Conservation (phyloP, 495 filamentous ascomycete genomes). For the Xylaria acuta region DNA sequence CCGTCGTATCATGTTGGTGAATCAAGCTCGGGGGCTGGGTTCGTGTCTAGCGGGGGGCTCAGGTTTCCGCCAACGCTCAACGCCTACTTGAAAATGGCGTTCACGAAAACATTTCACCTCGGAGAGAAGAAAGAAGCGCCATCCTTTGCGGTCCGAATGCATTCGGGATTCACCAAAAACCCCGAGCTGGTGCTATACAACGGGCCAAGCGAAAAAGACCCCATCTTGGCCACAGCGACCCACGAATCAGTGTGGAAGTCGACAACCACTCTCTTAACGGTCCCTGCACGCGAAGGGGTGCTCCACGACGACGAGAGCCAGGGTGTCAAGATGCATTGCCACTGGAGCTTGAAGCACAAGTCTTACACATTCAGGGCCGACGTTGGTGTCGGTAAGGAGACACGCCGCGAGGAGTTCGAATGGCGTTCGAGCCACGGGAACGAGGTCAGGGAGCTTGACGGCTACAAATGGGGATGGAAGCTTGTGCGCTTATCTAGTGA, state of each 20-base stretch:
- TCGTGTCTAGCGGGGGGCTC: slow-evolving; percentile 21
- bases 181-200: slow-evolving; percentile 33
- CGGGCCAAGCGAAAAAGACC: slow-evolving; percentile 30
- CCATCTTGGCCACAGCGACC: slow-evolving; percentile 34
- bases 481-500: slow-evolving; percentile 33
- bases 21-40: not conserved
- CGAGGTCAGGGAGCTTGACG: slow-evolving; percentile 34
- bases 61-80: slow-evolving; percentile 36
- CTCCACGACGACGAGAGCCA: slow-evolving; percentile 15
- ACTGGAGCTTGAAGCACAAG: slow-evolving; percentile 3
- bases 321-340: slow-evolving; percentile 16
- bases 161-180: slow-evolving; percentile 29
- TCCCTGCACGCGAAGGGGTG: slow-evolving; percentile 19
- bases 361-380: slow-evolving; percentile 29
- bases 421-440: slow-evolving; percentile 38
- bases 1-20: slow-evolving; percentile 23
- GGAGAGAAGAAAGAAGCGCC: slow-evolving; percentile 33
- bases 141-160: slow-evolving; percentile 30
- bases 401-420: slow-evolving; percentile 37
- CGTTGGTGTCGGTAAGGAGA: slow-evolving; percentile 34
- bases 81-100: slow-evolving; percentile 30
- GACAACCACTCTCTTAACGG: slow-evolving; percentile 24
- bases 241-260: slow-evolving; percentile 26
- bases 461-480: slow-evolving; percentile 34
- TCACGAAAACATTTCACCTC: slow-evolving; percentile 28